Conservation (phyloP, 2,329 filamentous ascomycete genomes). For the Colletotrichum karsti region DNA sequence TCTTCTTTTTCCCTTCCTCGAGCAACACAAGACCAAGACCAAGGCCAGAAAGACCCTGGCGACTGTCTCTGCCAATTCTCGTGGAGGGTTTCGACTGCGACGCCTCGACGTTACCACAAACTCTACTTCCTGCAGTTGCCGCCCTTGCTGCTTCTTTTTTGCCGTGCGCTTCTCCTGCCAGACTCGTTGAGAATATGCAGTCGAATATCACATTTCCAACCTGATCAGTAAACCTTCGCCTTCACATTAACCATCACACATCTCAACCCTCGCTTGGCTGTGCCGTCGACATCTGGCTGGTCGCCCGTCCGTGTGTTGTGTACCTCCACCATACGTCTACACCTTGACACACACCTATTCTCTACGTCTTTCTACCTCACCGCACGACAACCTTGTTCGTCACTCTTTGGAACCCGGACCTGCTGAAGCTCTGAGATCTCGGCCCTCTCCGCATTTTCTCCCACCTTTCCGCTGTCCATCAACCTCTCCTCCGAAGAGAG, state of each 20-base stretch:
- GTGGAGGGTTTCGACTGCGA: constrained; percentile 7
- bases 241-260: not conserved
- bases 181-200: not conserved
- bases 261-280: constrained; percentile 5
- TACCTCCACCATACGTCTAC: not conserved
- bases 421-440: constrained; percentile 24
- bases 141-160: not conserved
- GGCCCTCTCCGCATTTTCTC: constrained; percentile 12
- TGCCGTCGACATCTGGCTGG: constrained; percentile 4
- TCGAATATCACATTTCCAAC: constrained; percentile 3
- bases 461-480: not conserved
- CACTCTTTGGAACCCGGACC: constrained; percentile 1
- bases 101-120: constrained; percentile 4
- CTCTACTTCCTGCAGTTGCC: not conserved
- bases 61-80: not conserved
- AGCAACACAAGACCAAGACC: not conserved
- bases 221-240: not conserved
- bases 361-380: not conserved
- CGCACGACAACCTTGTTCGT: constrained; percentile 14
- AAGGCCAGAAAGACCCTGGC: not conserved
- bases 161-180: not conserved
- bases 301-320: constrained; percentile 1
- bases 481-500: not conserved
- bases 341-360: not conserved
- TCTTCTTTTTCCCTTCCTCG: not conserved